Conservation (phyloP, 1,284 basidiomycete species). For the Ganoderma sp. region DNA sequence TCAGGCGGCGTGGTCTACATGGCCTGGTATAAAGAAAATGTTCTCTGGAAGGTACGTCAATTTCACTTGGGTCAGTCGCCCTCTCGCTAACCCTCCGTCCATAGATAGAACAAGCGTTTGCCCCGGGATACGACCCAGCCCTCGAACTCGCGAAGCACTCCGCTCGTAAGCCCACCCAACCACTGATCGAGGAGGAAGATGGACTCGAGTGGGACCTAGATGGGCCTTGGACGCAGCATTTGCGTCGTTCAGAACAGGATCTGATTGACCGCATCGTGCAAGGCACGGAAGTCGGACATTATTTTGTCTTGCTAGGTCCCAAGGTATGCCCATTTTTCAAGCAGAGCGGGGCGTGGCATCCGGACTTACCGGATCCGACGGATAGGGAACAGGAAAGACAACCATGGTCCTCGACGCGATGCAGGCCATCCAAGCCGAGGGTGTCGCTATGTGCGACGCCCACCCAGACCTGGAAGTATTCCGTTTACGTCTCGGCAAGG, state of each 20-base stretch:
- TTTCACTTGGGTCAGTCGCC: slow-evolving; percentile 12
- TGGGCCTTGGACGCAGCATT: slow-evolving; percentile 60
- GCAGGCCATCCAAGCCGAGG: slow-evolving; percentile 74
- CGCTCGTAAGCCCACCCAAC: slow-evolving; percentile 35
- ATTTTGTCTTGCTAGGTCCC: slow-evolving; percentile 77
- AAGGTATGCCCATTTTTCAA: slow-evolving; percentile 54
- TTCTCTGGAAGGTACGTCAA: slow-evolving; percentile 68
- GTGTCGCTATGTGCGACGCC: slow-evolving; percentile 59
- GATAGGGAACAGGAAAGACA: slow-evolving; percentile 70
- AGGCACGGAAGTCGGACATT: slow-evolving; percentile 73
- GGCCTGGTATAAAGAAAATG: slow-evolving; percentile 80
- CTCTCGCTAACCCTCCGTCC: not conserved
- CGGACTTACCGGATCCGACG: not conserved
- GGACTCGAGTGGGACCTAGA: slow-evolving; percentile 48
- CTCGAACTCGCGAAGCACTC: slow-evolving; percentile 69
- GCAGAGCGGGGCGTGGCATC: too few species aligned
- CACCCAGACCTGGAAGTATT: slow-evolving; percentile 78
- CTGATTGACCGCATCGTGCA: slow-evolving; percentile 79
- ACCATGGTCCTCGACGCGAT: slow-evolving; percentile 86
- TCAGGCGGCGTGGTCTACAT: slow-evolving; percentile 75
- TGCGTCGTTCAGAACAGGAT: slow-evolving; percentile 75
- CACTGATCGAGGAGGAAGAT: slow-evolving; percentile 24
- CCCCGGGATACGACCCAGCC: slow-evolving; percentile 75
- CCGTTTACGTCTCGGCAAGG: slow-evolving; percentile 81
- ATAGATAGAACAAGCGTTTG: slow-evolving; percentile 70